phyloP scores from a whole-genome alignment of 257 asterid species.

The Solanum medicagineum region DNA sequence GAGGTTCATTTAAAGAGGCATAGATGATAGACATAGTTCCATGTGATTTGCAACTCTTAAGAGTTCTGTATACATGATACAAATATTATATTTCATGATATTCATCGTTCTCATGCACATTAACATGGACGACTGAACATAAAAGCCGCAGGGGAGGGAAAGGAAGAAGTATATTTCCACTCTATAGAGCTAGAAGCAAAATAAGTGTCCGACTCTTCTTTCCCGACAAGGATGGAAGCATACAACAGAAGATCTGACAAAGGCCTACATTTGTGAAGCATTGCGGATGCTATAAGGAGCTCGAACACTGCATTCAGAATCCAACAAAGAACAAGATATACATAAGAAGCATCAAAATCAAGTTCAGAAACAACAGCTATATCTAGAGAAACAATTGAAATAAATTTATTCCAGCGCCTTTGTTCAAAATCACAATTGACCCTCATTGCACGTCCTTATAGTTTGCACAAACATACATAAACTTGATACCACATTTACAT shows the following conservation, averaged over 20 bases:
- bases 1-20: background rate
- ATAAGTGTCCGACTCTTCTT: slow-evolving; percentile 41
- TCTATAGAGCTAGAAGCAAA: background rate
- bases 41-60: background rate
- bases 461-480: background rate
- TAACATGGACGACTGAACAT: background rate
- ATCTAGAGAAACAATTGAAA: background rate
- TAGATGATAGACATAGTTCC: background rate
- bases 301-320: background rate
- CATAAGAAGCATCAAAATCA: background rate
- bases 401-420: background rate
- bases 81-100: background rate
- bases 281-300: background rate
- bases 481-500: background rate
- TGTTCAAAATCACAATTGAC: background rate
- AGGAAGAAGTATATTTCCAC: background rate
- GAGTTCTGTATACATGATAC: background rate
- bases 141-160: background rate
- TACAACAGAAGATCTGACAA: slow-evolving; percentile 18
- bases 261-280: background rate
- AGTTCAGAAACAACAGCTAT: background rate
- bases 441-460: background rate
- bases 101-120: background rate
- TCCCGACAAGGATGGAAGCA: slow-evolving; percentile 91
- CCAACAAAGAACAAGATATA: background rate